A percentile compares a stretch with the other conserved stretches of the same genome.
Evolutionary conservation across 2,329 filamentous ascomycete species (phyloP).

Genomic region (Neoarthrinium moseri): DNA sequence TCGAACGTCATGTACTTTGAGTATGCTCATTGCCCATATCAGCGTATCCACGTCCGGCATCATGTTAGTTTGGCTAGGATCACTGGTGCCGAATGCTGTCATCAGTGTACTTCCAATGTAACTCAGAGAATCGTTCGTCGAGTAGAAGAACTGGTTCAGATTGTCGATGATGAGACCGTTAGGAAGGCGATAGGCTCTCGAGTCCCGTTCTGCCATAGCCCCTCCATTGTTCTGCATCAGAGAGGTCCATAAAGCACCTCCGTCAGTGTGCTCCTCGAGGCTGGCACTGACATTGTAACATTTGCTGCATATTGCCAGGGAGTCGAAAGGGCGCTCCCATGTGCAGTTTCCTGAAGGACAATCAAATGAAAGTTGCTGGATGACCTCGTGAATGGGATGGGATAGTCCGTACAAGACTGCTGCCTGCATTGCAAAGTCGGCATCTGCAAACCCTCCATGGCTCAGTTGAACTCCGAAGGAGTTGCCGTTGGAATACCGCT

Average conservation of each 20-base stretch:
- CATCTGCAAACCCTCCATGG: background rate
- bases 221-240: background rate
- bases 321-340: conserved; percentile 1
- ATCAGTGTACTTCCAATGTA: background rate
- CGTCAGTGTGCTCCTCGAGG: background rate
- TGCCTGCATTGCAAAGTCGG: background rate
- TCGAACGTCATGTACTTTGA: background rate
- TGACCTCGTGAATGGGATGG: background rate
- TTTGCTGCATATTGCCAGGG: conserved; percentile 5
- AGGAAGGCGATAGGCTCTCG: background rate
- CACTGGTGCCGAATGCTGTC: background rate
- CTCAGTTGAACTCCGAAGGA: background rate
- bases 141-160: background rate
- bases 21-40: background rate
- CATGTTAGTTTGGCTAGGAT: background rate
- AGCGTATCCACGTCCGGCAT: conserved; percentile 2
- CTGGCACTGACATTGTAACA: background rate
- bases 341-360: background rate
- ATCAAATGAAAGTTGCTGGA: background rate
- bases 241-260: background rate
- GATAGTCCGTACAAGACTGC: background rate
- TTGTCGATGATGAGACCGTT: background rate
- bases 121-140: background rate
- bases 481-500: background rate
- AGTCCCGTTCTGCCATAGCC: background rate